Evolutionary conservation across 352 stramenopile species (phyloP), one percentile per base, ranked within the genome.

Genomic region (Lagenidium giganteum): DNA sequence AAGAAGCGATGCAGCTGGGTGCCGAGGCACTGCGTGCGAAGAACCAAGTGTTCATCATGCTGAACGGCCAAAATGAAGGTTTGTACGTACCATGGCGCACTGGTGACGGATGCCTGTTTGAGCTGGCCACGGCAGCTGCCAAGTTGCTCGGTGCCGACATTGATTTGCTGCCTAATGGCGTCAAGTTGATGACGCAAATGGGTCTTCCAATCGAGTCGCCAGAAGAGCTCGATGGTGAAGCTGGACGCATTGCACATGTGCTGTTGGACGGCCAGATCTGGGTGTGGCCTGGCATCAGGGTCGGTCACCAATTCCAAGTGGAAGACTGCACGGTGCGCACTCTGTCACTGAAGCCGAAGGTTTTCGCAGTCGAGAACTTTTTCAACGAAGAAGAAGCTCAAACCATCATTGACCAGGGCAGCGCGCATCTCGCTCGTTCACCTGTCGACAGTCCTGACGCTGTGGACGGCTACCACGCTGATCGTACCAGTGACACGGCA

Each of bases 261-360:
- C 46, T 89, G 40, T 55, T 85, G 16, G 67, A 86, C 29, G 66
- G 64, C 38, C 71, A 87, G 52, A 67, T 87, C n/a, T 89, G 73
- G 73, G 74, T 87, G 12, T 87, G 71, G 77, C 77, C 77, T 26
- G 73, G 77, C 17, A 59, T 89, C 28, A 70, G 74, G 27, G 69
- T 89, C n/a, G 77, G 71, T 28, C 61, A 87, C 40, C 49, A 61
- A 16, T 76, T 72, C 32, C 32, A 66, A 21, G 47, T 84, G 6
- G 71, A 83, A n/a, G 61, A 55, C 31, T 54, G 43, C 28, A 81
- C 46, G 40, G 54, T 89, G 37, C 85, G 64, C 49, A 87, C 77
- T 11, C 57, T 70, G 42, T 86, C 71, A 20, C 52, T 89, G 24
- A 55, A 44, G 8, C 71, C 73, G 7, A 79, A 79, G 29, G 71